Evolutionary conservation across 352 stramenopile species (phyloP).

Genomic region (Pythium sukuiense): DNA sequence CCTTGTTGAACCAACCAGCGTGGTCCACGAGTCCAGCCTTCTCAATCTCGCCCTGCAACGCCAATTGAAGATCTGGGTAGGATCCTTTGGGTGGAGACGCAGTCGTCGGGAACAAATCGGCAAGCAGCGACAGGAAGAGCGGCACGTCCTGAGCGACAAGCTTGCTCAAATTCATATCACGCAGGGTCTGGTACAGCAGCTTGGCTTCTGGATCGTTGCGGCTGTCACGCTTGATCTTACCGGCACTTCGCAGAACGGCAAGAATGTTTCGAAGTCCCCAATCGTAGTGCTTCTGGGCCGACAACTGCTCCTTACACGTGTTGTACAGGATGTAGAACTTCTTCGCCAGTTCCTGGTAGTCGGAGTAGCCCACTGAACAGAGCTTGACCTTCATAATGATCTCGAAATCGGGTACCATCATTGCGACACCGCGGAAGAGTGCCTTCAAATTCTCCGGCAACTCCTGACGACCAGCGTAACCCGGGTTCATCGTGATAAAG

Average conservation of each 20-base stretch:
- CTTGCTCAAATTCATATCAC: constrained; percentile 99
- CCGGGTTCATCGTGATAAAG: constrained; percentile 99
- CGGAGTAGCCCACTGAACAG: constrained; percentile 92
- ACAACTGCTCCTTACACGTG: constrained; percentile 91
- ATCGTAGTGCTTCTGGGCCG: constrained; percentile 92
- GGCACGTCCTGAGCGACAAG: constrained; percentile 98
- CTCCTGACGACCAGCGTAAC: constrained; percentile 97
- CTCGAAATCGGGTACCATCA: constrained; percentile 93
- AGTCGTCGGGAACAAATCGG: constrained; percentile 96
- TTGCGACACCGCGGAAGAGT: constrained; percentile 87
- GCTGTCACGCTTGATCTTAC: constrained; percentile 91
- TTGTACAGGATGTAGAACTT: constrained; percentile 94
- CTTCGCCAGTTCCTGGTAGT: constrained; percentile 90
- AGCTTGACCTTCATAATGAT: constrained; percentile 97
- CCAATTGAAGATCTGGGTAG: constrained; percentile 94
- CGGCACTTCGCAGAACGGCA: constrained; percentile 84
- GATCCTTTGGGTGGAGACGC: constrained; percentile 90
- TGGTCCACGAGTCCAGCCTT: constrained; percentile 91
- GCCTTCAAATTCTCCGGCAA: constrained; percentile 99
- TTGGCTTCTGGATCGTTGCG: constrained; percentile 87
- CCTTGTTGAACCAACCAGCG: constrained; percentile 92
- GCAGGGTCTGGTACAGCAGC: constrained; percentile 87
- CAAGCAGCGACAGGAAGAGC: constrained; percentile 95
- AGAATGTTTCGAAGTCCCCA: constrained; percentile 92
- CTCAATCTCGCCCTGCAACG: constrained; percentile 88